These are phyloP conservation scores for Zasmidium angulare DNA, from an alignment of 2,329 filamentous ascomycete genomes.

Conservation along the genomic window DNA sequence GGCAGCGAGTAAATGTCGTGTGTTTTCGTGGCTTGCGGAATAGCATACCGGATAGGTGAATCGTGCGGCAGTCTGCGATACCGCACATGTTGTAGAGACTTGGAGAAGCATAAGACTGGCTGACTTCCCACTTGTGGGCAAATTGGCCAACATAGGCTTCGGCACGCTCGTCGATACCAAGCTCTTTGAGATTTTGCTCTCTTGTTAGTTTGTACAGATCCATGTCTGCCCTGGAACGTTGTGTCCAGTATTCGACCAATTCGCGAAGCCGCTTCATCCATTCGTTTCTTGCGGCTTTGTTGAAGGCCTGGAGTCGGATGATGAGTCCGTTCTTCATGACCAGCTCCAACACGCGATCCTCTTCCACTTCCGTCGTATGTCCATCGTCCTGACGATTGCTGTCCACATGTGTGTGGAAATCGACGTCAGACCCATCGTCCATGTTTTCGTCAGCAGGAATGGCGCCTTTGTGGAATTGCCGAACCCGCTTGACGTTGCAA, in stretches of 20 bases:
- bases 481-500: constrained; percentile 56
- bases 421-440: constrained; percentile 55
- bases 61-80: constrained; percentile 61
- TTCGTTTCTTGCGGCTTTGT: constrained; percentile 57
- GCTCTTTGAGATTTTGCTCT: constrained; percentile 56
- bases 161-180: constrained; percentile 65
- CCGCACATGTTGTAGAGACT: constrained; percentile 68
- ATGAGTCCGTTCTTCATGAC: constrained; percentile 61
- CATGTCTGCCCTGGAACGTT: constrained; percentile 57
- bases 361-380: constrained; percentile 52
- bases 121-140: constrained; percentile 68
- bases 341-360: constrained; percentile 62
- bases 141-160: constrained; percentile 67
- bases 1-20: constrained; percentile 60
- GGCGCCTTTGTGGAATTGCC: constrained; percentile 54
- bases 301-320: constrained; percentile 58
- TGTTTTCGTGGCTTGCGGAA: constrained; percentile 65
- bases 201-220: constrained; percentile 58
- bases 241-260: constrained; percentile 63
- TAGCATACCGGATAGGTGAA: constrained; percentile 61
- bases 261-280: constrained; percentile 61
- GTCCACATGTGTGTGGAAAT: constrained; percentile 48
- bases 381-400: constrained; percentile 50
- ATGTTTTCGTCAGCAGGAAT: constrained; percentile 54
- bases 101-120: constrained; percentile 61